Percentiles rank a stretch among this genome's conserved stretches.
phyloP scores from a whole-genome alignment of 2,329 filamentous ascomycete species.

The Diaporthe destruens region DNA sequence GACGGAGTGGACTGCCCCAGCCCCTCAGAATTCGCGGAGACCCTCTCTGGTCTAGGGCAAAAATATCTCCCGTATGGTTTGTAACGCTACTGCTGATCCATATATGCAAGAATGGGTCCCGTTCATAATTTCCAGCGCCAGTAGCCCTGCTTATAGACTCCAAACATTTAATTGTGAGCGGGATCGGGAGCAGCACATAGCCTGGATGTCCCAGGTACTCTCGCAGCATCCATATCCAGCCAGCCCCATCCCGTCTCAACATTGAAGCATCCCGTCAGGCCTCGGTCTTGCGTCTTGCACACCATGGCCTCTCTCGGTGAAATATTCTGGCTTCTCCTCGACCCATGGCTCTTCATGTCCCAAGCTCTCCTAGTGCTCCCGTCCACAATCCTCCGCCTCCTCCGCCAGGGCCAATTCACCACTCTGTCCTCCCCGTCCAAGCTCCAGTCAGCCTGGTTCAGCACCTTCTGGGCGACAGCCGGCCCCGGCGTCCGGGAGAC shows the following conservation, averaged over 20 bases:
- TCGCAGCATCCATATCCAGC: no score
- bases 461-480: conserved; percentile 68
- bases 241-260: background rate
- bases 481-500: conserved; percentile 63
- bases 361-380: conserved; percentile 64
- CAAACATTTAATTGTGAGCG: background rate
- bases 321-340: conserved; percentile 52
- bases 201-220: background rate
- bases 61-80: conserved; percentile 1
- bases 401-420: conserved; percentile 65
- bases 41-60: background rate
- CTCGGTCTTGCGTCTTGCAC: background rate
- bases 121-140: no score
- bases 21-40: background rate
- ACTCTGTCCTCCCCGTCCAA: conserved; percentile 56
- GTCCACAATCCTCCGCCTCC: conserved; percentile 51
- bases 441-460: conserved; percentile 69
- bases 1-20: background rate
- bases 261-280: background rate
- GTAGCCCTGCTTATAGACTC: background rate
- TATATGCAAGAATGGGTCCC: background rate
- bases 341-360: conserved; percentile 67
- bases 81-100: background rate
- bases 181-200: background rate
- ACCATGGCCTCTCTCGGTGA: conserved; percentile 42